Base-by-base conservation (phyloP, 73 alveolate genomes). In the Paramecium sexaurelia region DNA sequence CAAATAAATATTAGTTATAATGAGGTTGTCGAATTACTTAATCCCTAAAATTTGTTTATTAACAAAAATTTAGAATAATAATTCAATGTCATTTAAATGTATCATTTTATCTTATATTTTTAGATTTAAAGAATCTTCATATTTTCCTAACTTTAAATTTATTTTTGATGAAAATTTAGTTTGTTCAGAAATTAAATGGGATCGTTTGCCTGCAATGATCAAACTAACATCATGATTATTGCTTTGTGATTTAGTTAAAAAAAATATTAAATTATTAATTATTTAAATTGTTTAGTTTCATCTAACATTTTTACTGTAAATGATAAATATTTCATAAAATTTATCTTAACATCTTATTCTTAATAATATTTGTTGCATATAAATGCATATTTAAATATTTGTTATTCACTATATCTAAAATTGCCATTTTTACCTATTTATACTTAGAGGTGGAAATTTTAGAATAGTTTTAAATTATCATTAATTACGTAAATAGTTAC, bases 31-130 rank as follows among this genome's bases (percentile, higher is more conserved):
- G 20, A 73, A 20, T 17, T 73, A 10, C 57, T 35, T 24, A 37
- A 73, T 37, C 87, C 87, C 8, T 29, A 37, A 11, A 27, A 73
- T 73, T 37, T 73, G 19, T 73, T 71, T 33, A 71, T 71, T 29
- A 33, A 36, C 43, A 36, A 27, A 22, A 71, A 71, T 36, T 33
- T 71, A 71, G 86, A 71, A 35, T 61, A 73, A 41, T n/a, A 73
- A 37, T 73, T 73, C 57, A 73, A 73, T 73, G 43, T 29, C 37
- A 66, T 66, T 29, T 26, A 66, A 66, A 66, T 66, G 83, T 66
- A 66, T 32, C 26, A 22, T 24, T 11, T 3, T 6, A 29, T 29
- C 47, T 15, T 66, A 29, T 29, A 7, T 29, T 11, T 2, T 2
- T 29, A 66, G 47, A 29, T 9, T 32, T 24, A 24, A 66, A 13